phyloP scores from a whole-genome alignment of 176 grass and related monocot genomes.

The Thalia dealbata region DNA sequence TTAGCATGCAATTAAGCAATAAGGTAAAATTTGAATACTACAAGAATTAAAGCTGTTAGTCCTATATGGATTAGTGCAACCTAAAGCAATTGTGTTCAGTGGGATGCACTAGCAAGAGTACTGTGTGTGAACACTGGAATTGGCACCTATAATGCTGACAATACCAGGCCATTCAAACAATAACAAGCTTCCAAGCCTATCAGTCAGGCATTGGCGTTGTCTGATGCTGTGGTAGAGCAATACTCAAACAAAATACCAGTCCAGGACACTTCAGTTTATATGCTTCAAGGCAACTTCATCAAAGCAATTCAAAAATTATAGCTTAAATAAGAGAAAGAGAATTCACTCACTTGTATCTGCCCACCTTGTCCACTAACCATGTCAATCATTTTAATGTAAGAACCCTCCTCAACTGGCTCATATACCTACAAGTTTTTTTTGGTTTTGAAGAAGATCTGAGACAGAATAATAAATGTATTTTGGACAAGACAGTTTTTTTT shows the following conservation, averaged over 20 bases:
- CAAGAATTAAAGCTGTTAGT: background rate
- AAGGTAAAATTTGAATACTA: background rate
- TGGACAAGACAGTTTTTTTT: conserved; percentile 16
- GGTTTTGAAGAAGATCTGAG: background rate
- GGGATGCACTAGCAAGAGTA: background rate
- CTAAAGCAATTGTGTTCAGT: conserved; percentile 1
- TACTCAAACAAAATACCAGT: background rate
- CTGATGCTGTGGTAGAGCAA: background rate
- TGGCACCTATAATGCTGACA: background rate
- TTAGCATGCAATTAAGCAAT: conserved; percentile 12
- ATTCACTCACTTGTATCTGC: conserved; percentile 62
- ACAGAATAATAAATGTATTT: conserved; percentile 11
- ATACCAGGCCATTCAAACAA: background rate
- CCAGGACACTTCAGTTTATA: too few species aligned
- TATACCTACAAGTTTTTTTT: conserved; percentile 48
- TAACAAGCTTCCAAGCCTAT: background rate
- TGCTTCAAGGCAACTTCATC: background rate
- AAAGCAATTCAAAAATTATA: background rate
- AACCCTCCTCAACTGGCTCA: conserved; percentile 89
- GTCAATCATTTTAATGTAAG: conserved; percentile 98
- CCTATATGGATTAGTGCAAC: background rate
- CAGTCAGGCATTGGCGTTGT: background rate
- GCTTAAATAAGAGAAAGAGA: conserved; percentile 12
- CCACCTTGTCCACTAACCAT: conserved; percentile 79
- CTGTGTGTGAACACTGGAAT: background rate